Base-by-base conservation (phyloP, 116 monocot species). In the Cymodocea nodosa region DNA sequence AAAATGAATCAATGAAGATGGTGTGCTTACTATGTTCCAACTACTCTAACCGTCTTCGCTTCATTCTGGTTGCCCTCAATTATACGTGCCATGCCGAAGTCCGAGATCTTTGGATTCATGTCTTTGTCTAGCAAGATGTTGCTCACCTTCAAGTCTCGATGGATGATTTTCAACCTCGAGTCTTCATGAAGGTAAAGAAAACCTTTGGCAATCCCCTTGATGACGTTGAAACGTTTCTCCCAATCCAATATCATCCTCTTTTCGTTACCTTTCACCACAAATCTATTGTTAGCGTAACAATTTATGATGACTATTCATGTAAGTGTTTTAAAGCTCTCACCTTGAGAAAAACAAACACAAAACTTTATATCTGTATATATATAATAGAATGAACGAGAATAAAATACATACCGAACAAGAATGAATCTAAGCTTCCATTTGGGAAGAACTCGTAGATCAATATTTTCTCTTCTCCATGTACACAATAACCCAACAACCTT, bases 341-440 rank as follows among this genome's bases (percentile, higher is more conserved):
- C 3, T 30, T 30, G 34, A 15, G 23, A 8, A n/a, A 24, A 18
- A 50, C 12, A 24, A 23, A 23, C 12, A 30, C 1, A 30, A 30
- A 3, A 30, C 30, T 30, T 30, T 30, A 30, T 30, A 30, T 30
- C 2, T 30, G 3, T 3, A 30, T 30, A 3, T 30, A 30, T 30
- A 30, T 30, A n/a, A n/a, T n/a, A n/a, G 30, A 1, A 30, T 30
- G 30, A 1, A 30, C 30, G 3, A 30, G 30, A 30, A 30, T 1
- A 30, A 30, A 30, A 30, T 30, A 30, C 30, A 30, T 61, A 81
- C 81, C 65, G 55, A 74, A 71, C 11, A 81, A 36, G 49, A 73
- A 39, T 15, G 48, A 65, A 36, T 76, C 79, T 51, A 83, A 64
- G 66, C 79, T 83, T 56, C 52, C 61, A 36, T 81, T 81, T 15